Conservation (phyloP, 169 alveolate species). For the Cryptosporidium muris region DNA sequence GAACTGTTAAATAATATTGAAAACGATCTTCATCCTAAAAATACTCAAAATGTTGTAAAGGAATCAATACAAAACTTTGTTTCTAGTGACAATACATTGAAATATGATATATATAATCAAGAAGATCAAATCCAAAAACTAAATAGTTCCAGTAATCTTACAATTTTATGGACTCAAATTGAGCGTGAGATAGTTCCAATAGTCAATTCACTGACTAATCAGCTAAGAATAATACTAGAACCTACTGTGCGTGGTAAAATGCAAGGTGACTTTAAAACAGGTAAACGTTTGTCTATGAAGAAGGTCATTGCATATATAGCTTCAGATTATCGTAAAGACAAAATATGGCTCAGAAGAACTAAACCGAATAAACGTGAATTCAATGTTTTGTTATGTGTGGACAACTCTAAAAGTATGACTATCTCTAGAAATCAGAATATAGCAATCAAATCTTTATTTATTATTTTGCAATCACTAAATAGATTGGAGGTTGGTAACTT, state of each 20-base stretch:
- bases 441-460: slow-evolving; percentile 85
- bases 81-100: slow-evolving; percentile 2
- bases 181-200: slow-evolving; percentile 75
- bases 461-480: slow-evolving; percentile 85
- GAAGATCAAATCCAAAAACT: slow-evolving; percentile 67
- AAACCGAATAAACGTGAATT: slow-evolving; percentile 95
- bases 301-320: slow-evolving; percentile 98
- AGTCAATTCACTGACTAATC: slow-evolving; percentile 85
- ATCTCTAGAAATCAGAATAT: slow-evolving; percentile 87
- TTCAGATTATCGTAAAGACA: slow-evolving; percentile 96
- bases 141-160: slow-evolving; percentile 26
- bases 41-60: slow-evolving; percentile 10
- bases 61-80: background rate
- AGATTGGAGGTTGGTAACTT: slow-evolving; percentile 83
- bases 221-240: slow-evolving; percentile 89
- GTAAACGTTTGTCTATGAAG: slow-evolving; percentile 94
- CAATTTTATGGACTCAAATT: slow-evolving; percentile 72
- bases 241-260: slow-evolving; percentile 89
- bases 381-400: slow-evolving; percentile 93
- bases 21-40: slow-evolving; percentile 22
- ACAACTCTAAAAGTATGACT: slow-evolving; percentile 94
- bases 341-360: slow-evolving; percentile 98
- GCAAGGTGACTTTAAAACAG: slow-evolving; percentile 96
- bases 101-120: slow-evolving; percentile 62
- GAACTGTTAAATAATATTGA: background rate